Evolutionary conservation across 495 filamentous ascomycete species (phyloP).

Genomic region (Aspergillus panamensis): DNA sequence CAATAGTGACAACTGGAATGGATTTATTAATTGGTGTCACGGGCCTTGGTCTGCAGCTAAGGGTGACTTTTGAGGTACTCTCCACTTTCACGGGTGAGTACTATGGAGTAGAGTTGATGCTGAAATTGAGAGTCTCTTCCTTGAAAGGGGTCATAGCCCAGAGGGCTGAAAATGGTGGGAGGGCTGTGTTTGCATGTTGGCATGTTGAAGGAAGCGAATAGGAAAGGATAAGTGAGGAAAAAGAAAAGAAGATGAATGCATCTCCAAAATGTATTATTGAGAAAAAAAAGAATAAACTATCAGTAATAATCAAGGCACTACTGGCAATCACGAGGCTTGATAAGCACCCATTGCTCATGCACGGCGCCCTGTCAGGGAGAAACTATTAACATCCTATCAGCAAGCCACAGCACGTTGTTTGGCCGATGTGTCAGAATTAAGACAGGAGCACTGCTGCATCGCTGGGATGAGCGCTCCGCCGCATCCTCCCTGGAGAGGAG

Average conservation of each 20-base stretch:
- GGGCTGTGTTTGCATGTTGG: not conserved
- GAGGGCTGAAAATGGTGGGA: not conserved
- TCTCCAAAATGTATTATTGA: no score
- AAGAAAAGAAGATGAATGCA: not conserved
- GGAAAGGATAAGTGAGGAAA: not conserved
- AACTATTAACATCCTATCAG: conserved; percentile 2
- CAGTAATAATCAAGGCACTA: no score
- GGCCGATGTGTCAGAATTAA: conserved; percentile 11
- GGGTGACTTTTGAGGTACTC: not conserved
- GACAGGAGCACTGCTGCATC: conserved; percentile 12
- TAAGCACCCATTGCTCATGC: conserved; percentile 17
- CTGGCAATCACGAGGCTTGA: conserved; percentile 18
- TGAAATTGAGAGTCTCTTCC: not conserved
- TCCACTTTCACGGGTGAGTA: not conserved
- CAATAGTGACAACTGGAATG: not conserved
- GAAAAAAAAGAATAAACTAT: conserved; percentile 6
- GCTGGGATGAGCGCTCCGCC: conserved; percentile 26
- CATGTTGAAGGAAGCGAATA: not conserved
- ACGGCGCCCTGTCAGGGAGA: conserved; percentile 10
- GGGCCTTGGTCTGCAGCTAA: not conserved
- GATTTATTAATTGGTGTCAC: not conserved
- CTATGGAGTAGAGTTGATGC: no score
- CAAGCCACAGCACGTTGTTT: conserved; percentile 24
- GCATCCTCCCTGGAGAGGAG: conserved; percentile 4
- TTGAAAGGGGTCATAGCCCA: not conserved